phyloP scores from a whole-genome alignment of 1,284 basidiomycete species.

The Melanopsichium pennsylvanicum region DNA sequence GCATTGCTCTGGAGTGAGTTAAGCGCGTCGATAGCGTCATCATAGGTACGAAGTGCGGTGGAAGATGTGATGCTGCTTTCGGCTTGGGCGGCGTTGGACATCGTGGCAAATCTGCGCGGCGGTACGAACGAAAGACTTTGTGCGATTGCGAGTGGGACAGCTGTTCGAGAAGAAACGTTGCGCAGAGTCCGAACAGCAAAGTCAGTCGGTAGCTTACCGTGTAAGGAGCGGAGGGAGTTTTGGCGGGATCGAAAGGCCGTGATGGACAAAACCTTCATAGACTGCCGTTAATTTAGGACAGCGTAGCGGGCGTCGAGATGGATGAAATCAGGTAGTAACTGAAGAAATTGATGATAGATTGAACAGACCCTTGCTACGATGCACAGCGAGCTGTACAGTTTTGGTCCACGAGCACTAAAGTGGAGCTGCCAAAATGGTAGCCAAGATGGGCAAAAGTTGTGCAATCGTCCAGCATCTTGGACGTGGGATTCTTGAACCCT shows the following conservation, averaged over 20 bases:
- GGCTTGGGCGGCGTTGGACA: conserved; percentile 5
- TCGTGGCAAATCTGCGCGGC: neutral
- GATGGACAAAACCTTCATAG: conserved; percentile 12
- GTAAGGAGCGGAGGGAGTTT: neutral
- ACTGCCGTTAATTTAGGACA: neutral
- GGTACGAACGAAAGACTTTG: neutral
- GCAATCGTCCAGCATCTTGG: no score
- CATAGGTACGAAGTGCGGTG: conserved; percentile 44
- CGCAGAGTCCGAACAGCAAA: neutral
- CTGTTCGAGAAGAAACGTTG: neutral
- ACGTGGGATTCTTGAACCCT: neutral
- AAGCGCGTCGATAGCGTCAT: conserved; percentile 83
- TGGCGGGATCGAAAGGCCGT: neutral
- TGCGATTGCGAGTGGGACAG: neutral
- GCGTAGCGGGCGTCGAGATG: neutral
- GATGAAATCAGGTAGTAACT: no score
- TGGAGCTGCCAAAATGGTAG: no score
- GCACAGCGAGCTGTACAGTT: neutral
- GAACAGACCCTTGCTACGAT: neutral
- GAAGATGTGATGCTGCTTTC: conserved; percentile 2
- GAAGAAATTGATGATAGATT: neutral
- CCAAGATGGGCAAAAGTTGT: no score
- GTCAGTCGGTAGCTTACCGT: neutral
- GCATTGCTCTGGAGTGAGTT: conserved; percentile 96
- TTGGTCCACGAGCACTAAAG: no score